Evolutionary conservation across 2,329 filamentous ascomycete genomes (phyloP).

Genomic region (Apiospora kogelbergensis): DNA sequence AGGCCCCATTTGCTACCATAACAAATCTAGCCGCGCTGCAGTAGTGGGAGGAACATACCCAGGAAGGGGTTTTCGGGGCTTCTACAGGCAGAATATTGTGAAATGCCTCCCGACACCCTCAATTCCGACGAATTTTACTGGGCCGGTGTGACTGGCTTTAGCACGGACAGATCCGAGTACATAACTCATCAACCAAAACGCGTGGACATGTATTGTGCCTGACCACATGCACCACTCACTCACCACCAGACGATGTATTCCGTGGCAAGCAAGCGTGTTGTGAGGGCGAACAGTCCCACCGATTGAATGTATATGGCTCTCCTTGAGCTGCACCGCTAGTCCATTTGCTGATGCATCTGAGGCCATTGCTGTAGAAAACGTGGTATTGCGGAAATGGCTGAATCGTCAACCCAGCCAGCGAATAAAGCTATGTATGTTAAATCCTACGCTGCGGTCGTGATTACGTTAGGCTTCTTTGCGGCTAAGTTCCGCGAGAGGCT

Average conservation of each 20-base stretch:
- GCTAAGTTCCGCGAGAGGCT: conserved; percentile 4
- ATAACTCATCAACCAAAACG: not conserved
- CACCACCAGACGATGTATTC: not conserved
- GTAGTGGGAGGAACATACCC: not conserved
- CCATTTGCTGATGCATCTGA: not conserved
- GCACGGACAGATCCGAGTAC: not conserved
- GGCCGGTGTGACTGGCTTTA: not conserved
- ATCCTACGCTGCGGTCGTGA: not conserved
- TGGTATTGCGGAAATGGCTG: not conserved
- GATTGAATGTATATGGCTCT: not conserved
- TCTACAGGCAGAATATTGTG: conserved; percentile 61
- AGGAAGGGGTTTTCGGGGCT: conserved; percentile 6
- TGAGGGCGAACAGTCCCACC: not conserved
- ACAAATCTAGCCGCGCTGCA: not conserved
- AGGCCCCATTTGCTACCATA: conserved; percentile 9
- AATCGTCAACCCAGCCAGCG: not conserved
- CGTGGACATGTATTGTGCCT: not conserved
- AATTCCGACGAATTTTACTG: not conserved
- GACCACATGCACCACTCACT: not conserved
- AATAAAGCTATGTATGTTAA: not conserved
- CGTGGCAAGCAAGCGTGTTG: not conserved
- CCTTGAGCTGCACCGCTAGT: not conserved
- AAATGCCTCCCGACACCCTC: conserved; percentile 45
- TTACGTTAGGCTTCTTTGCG: not conserved
- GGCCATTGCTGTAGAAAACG: not conserved